Base-by-base conservation (phyloP, 768 basidiomycete species). In the Psilocybe azurescens region DNA sequence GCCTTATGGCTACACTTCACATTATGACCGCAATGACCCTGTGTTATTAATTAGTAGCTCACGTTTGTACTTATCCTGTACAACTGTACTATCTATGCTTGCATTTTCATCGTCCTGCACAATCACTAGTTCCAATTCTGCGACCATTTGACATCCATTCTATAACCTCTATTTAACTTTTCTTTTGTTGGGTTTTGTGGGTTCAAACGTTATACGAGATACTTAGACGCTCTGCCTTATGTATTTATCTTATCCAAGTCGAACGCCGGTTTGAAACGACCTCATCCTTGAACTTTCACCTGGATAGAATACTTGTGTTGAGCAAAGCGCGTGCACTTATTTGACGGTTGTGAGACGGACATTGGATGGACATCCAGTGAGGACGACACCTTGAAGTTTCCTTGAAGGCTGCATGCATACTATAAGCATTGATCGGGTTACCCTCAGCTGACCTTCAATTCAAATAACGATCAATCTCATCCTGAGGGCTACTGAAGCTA, bases 361-460 rank as follows among this genome's bases (percentile, higher is more conserved):
- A 24, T 24, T 24, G 24, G 24, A 24, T 24, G 24, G 24, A 24
- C 24, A 24, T 24, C 24, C 24, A 24, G 24, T 24, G 24, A 24
- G 24, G 24, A 36, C 11, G 33, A 36, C 6, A 11, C 33, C 11
- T 36, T 36, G 33, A 36, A 36, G 33, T 7, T 36, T 36, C 33
- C 33, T 36, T 36, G 33, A 5, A 56, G 78, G 75, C 6, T 7
- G 33, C 33, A 7, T 36, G 33, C 6, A 68, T 7, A 36, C 33
- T 36, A 7, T 7, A 77, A 74, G 14, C 38, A 39, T 39, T 39
- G 38, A 44, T 16, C 41, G 14, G 41, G 41, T 13, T 44, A 5
- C 5, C 41, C 41, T 5, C 11, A 16, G 41, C 14, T 44, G 41
- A 44, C 41, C 41, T 44, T 16, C 8, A 44, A 44, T 44, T 44